Evolutionary conservation across 106 monocot genomes (phyloP).

Genomic region (Triglochin maritima): DNA sequence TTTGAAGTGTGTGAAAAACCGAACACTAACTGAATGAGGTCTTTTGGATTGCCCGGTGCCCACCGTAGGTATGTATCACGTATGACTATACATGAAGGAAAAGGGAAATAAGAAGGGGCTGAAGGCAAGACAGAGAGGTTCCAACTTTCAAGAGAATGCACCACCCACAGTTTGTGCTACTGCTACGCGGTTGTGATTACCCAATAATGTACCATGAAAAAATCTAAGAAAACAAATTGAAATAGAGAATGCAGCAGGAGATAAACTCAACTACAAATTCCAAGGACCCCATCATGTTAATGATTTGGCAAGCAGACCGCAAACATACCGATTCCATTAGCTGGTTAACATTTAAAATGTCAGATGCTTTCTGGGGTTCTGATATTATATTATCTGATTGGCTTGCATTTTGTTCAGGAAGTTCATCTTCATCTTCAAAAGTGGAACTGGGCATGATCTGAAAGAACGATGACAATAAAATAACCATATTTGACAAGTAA

Average conservation of each 20-base stretch:
- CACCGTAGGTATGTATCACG: no score
- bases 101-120: no score
- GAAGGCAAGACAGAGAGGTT: no score
- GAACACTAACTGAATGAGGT: no score
- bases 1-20: no score
- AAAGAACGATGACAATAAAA: constrained; percentile 14
- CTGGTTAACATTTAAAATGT: constrained; percentile 71
- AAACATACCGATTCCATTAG: constrained; percentile 78
- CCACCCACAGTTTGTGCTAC: no score
- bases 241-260: background rate
- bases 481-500: background rate
- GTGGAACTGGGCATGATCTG: constrained; percentile 41
- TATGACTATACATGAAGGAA: no score
- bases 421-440: constrained; percentile 50
- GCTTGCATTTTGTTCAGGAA: constrained; percentile 33
- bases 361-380: constrained; percentile 41
- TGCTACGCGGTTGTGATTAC: no score
- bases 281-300: background rate
- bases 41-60: no score
- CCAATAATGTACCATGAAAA: no score
- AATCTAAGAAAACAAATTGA: background rate
- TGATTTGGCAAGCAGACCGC: background rate
- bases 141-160: no score
- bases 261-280: background rate
- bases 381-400: constrained; percentile 44